Evolutionary conservation across 2,329 filamentous ascomycete genomes (phyloP).

Genomic region (Cladophialophora carrionii): DNA sequence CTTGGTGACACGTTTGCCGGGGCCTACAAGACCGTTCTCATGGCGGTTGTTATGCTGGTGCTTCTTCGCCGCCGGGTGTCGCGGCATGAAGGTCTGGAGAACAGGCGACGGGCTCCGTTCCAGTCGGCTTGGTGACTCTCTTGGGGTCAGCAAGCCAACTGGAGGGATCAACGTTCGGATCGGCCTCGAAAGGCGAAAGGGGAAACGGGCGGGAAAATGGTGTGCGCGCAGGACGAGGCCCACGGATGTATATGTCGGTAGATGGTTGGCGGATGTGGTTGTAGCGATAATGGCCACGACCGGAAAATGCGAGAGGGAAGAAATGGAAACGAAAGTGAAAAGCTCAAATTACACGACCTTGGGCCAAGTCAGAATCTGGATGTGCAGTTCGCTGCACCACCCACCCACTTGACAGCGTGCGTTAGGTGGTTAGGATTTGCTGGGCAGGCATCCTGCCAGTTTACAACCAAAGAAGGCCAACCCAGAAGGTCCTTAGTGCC

Average conservation of each 20-base stretch:
- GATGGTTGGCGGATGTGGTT: slow-evolving; percentile 13
- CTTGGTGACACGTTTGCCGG: slow-evolving; percentile 69
- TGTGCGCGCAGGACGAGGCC: slow-evolving; percentile 4
- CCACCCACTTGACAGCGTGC: slow-evolving; percentile 10
- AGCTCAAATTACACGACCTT: slow-evolving; percentile 17
- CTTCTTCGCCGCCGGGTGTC: slow-evolving; percentile 55
- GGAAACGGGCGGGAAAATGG: slow-evolving; percentile 16
- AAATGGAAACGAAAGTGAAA: slow-evolving; percentile 18
- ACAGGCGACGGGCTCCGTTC: slow-evolving; percentile 28
- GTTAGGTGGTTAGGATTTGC: slow-evolving; percentile 14
- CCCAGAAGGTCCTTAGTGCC: slow-evolving; percentile 4
- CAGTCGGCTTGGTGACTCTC: slow-evolving; percentile 40
- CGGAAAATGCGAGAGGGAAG: slow-evolving; percentile 20
- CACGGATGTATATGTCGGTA: slow-evolving; percentile 14
- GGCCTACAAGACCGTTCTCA: slow-evolving; percentile 84
- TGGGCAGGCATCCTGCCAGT: slow-evolving; percentile 6
- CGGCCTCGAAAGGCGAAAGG: slow-evolving; percentile 15
- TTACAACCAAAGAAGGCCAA: slow-evolving; percentile 1
- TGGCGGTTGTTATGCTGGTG: slow-evolving; percentile 74
- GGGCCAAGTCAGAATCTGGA: slow-evolving; percentile 22
- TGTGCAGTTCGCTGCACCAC: slow-evolving; percentile 8
- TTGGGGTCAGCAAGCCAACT: slow-evolving; percentile 39
- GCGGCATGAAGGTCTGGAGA: slow-evolving; percentile 51
- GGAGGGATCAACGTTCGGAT: slow-evolving; percentile 29
- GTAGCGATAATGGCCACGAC: slow-evolving; percentile 12